These are phyloP conservation scores for Xylaria digitata DNA, from an alignment of 2,329 filamentous ascomycete species.

Conservation along the genomic window DNA sequence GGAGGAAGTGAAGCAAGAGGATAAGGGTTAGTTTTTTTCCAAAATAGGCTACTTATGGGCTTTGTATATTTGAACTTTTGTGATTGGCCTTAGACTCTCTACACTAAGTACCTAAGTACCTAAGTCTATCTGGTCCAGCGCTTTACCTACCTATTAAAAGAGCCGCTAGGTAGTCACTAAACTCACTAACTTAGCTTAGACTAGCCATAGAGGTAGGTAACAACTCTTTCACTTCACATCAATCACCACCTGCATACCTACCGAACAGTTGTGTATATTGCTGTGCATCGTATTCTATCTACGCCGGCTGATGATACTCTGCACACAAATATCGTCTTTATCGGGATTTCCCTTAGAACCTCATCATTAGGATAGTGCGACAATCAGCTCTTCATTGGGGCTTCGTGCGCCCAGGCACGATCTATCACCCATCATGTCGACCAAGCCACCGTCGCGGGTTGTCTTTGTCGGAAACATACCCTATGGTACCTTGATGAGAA, in stretches of 20 bases:
- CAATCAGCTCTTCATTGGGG: conserved; percentile 1
- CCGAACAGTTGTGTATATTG: neutral
- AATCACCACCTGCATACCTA: neutral
- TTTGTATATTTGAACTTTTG: too few species aligned
- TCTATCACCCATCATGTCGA: conserved; percentile 67
- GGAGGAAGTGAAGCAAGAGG: too few species aligned
- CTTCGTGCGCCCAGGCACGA: conserved; percentile 23
- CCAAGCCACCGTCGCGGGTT: conserved; percentile 79
- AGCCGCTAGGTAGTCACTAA: too few species aligned
- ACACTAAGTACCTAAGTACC: too few species aligned
- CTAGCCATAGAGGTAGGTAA: too few species aligned
- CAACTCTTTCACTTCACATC: too few species aligned
- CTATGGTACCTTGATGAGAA: conserved; percentile 66
- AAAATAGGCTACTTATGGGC: too few species aligned
- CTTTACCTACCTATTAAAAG: too few species aligned
- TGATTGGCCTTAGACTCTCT: too few species aligned
- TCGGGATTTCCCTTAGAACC: neutral
- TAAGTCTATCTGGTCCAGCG: too few species aligned
- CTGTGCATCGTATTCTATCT: neutral
- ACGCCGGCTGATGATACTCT: neutral
- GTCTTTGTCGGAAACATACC: conserved; percentile 89
- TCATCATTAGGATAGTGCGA: conserved; percentile 1
- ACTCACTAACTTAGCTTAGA: too few species aligned
- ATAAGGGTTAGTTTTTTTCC: too few species aligned
- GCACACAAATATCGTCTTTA: neutral